Conservation (phyloP, 164 flowering plant genomes). For the Brasenia schreberi region DNA sequence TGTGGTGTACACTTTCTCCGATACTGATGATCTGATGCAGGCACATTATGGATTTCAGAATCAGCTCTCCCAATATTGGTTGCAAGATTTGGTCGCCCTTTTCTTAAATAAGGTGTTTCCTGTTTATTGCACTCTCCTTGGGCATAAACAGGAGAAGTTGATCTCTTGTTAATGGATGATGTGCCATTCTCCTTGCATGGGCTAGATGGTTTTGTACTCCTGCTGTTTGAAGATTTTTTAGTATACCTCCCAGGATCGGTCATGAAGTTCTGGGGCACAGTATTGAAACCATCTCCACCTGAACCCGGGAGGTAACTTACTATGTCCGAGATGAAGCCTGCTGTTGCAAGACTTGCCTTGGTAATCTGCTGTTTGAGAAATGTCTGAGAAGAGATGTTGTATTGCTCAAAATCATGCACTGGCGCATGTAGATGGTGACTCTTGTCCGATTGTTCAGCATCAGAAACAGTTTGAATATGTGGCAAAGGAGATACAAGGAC, state of each 20-base stretch:
- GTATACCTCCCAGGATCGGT: slow-evolving; percentile 34
- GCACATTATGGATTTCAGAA: slow-evolving; percentile 4
- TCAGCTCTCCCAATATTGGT: slow-evolving; percentile 14
- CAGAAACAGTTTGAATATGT: slow-evolving; percentile 22
- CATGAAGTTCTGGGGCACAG: slow-evolving; percentile 22
- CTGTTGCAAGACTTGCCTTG: slow-evolving; percentile 66
- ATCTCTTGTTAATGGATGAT: slow-evolving; percentile 19
- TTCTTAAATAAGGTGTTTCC: slow-evolving; percentile 15
- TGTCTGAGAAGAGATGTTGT: slow-evolving; percentile 16
- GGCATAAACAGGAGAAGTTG: slow-evolving; percentile 14
- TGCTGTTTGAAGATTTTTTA: slow-evolving; percentile 8
- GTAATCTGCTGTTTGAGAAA: slow-evolving; percentile 47
- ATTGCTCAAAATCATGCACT: slow-evolving; percentile 11
- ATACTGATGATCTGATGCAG: slow-evolving; percentile 17
- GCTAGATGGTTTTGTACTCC: slow-evolving; percentile 18
- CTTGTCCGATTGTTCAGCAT: slow-evolving; percentile 5
- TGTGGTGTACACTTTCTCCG: slow-evolving; percentile 24
- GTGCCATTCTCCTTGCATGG: slow-evolving; percentile 24
- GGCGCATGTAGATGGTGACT: slow-evolving; percentile 15
- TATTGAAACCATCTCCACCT: slow-evolving; percentile 30
- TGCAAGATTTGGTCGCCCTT: slow-evolving; percentile 15
- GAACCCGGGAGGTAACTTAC: slow-evolving; percentile 35
- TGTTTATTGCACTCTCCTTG: slow-evolving; percentile 22
- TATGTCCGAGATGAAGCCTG: slow-evolving; percentile 46
- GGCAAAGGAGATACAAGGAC: slow-evolving; percentile 20